Conservation (phyloP, 2,329 filamentous ascomycete genomes). For the Tolypocladium amazonense region DNA sequence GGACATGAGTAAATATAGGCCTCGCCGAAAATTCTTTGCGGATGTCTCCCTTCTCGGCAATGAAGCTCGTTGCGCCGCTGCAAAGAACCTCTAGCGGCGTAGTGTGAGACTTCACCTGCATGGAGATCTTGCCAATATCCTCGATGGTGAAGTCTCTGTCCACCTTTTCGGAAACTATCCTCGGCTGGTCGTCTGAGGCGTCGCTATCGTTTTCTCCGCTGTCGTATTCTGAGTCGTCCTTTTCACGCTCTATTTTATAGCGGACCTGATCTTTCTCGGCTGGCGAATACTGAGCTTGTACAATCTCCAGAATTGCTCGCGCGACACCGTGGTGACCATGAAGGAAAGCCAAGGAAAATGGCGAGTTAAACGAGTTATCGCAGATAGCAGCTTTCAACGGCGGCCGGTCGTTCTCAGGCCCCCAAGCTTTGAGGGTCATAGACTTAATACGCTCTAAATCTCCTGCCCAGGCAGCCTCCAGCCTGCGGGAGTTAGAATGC, state of each 20-base stretch:
- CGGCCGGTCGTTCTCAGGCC: slow-evolving; percentile 36
- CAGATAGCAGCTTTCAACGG: slow-evolving; percentile 54
- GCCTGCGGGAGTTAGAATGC: slow-evolving; percentile 26
- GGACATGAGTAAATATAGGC: slow-evolving; percentile 31
- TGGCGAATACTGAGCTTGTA: slow-evolving; percentile 55
- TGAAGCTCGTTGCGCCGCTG: slow-evolving; percentile 23
- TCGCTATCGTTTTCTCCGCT: slow-evolving; percentile 22
- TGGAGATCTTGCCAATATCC: slow-evolving; percentile 58
- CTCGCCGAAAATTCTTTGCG: slow-evolving; percentile 1
- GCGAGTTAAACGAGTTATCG: slow-evolving; percentile 40
- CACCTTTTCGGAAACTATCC: slow-evolving; percentile 43
- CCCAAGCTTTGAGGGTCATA: slow-evolving; percentile 51
- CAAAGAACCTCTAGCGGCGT: slow-evolving; percentile 44
- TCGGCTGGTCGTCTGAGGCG: slow-evolving; percentile 26
- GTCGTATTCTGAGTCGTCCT: slow-evolving; percentile 22
- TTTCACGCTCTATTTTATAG: slow-evolving; percentile 33
- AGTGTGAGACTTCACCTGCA: slow-evolving; percentile 54
- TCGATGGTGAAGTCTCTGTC: slow-evolving; percentile 66
- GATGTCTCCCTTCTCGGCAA: slow-evolving; percentile 16
- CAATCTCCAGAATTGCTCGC: slow-evolving; percentile 57
- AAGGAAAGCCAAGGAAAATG: slow-evolving; percentile 59
- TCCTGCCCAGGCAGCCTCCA: slow-evolving; percentile 65
- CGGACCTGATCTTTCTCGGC: slow-evolving; percentile 38
- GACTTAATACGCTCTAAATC: slow-evolving; percentile 55
- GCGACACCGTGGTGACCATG: slow-evolving; percentile 56